A percentile compares a stretch with the other conserved stretches of the same genome.
phyloP scores from a whole-genome alignment of 805 yeast genomes.

The Brettanomyces nanus region DNA sequence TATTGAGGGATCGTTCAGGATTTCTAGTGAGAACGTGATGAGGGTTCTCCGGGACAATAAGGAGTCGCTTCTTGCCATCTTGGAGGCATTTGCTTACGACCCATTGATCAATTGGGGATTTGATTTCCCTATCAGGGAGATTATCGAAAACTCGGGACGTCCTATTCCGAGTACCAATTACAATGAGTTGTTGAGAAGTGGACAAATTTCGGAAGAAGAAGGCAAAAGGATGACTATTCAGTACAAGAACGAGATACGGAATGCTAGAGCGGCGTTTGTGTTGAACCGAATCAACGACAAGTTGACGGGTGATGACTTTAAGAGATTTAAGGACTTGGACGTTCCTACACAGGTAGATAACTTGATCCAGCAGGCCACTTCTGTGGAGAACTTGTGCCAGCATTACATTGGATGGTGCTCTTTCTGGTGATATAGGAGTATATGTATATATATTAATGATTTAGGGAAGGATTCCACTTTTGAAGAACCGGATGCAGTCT shows the following conservation, averaged over 20 bases:
- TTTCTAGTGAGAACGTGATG: slow-evolving; percentile 97
- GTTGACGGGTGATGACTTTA: slow-evolving; percentile 88
- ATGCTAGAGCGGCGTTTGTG: slow-evolving; percentile 86
- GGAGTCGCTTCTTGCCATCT: slow-evolving; percentile 94
- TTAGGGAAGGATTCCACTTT: slow-evolving; percentile 17
- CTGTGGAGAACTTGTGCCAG: slow-evolving; percentile 91
- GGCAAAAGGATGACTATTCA: slow-evolving; percentile 63
- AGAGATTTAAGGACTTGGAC: slow-evolving; percentile 57
- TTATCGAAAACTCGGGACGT: slow-evolving; percentile 66
- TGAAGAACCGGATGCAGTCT: slow-evolving; percentile 22
- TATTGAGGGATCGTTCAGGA: slow-evolving; percentile 93
- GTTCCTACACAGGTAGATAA: slow-evolving; percentile 90
- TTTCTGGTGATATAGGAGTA: slow-evolving; percentile 60
- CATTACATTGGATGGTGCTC: slow-evolving; percentile 99
- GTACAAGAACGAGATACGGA: slow-evolving; percentile 65
- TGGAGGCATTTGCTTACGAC: slow-evolving; percentile 97
- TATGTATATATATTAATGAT: background rate
- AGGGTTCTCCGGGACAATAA: slow-evolving; percentile 86
- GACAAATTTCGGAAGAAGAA: slow-evolving; percentile 70
- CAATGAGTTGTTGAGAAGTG: slow-evolving; percentile 61
- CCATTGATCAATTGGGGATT: slow-evolving; percentile 99
- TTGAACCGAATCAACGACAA: slow-evolving; percentile 86
- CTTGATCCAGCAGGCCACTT: slow-evolving; percentile 90
- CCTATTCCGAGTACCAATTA: slow-evolving; percentile 60
- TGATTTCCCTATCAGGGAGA: slow-evolving; percentile 77